phyloP scores from a whole-genome alignment of 805 yeast genomes.

The Dipodascopsis uninucleata region DNA sequence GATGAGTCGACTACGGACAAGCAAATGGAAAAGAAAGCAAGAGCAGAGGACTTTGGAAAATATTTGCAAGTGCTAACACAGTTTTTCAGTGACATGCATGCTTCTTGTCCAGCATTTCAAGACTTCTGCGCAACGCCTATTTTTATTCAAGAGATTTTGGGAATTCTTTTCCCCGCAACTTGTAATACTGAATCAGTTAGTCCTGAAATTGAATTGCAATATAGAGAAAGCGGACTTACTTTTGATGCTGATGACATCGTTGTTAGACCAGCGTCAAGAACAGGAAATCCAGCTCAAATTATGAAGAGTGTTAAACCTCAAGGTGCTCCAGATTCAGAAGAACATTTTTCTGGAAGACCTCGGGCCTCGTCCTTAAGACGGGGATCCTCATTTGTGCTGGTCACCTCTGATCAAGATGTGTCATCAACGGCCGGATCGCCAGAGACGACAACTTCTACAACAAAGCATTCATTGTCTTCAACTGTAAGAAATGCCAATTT shows the following conservation, averaged over 20 bases:
- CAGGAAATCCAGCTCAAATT: constrained; percentile 21
- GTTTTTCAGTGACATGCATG: constrained; percentile 27
- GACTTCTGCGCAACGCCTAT: constrained; percentile 25
- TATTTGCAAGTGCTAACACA: constrained; percentile 23
- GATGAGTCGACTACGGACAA: not conserved
- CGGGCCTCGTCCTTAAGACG: constrained; percentile 24
- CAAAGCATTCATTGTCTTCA: not conserved
- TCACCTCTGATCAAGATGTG: constrained; percentile 13
- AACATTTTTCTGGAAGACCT: constrained; percentile 11
- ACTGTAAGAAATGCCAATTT: constrained; percentile 4
- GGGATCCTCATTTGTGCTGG: constrained; percentile 26
- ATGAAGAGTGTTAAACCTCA: constrained; percentile 15
- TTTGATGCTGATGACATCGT: constrained; percentile 25
- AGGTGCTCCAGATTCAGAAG: not conserved
- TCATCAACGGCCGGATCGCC: not conserved
- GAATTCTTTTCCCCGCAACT: constrained; percentile 25
- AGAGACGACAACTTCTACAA: not conserved
- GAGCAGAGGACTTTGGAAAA: constrained; percentile 16
- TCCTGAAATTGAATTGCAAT: constrained; percentile 26
- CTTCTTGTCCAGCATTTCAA: constrained; percentile 25
- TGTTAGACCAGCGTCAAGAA: constrained; percentile 19
- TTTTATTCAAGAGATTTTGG: constrained; percentile 24
- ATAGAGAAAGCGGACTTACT: constrained; percentile 17
- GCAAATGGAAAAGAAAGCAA: not conserved
- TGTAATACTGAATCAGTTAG: constrained; percentile 25